Base-by-base conservation (phyloP, 1,139 yeast genomes). In the Lodderomyces parapsilosis region DNA sequence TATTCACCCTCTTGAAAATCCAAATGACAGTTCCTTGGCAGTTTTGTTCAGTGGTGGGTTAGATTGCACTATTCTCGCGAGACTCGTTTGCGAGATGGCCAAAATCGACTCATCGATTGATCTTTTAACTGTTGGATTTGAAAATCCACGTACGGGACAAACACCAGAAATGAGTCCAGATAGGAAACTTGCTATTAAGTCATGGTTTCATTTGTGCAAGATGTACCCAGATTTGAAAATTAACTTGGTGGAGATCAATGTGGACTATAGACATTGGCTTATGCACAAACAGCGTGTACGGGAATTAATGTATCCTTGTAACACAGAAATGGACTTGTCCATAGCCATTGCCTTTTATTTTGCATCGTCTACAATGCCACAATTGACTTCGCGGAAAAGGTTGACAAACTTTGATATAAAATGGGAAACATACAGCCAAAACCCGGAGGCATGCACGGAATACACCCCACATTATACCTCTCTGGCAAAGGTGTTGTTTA, bases 341-440 rank as follows among this genome's bases (percentile, higher is more conserved):
- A 93, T 93, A 43, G 97, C 97, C 0, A 80, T 90, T 49, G 99
- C 99, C 0, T 93, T 93, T 58, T 90, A 85, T 59, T 93, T 91
- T 68, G 97, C 98, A 0, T 76, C 96, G 2, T 41, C 43, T 8
- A 40, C 18, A 2, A 8, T 48, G 14, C 47, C 49, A 6, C 39
- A 44, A 7, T 24, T 49, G 8, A 56, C 62, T 5, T 81, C 81
- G 0, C 54, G 52, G 10, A 44, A 49, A 6, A 49, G 46, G 14
- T 56, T 65, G 1, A 39, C 23, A 0, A 49, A 56, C 35, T 13
- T 20, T 13, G 37, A 35, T 6, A 45, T 58, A 2, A 39, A 43
- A 2, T 68, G 59, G 59, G 59, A 57, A 1, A 56, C 53, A 1
- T 67, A 62, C 43, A n/a, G 44, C 1, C 27, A 44, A 0, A 47